Conservation (phyloP, 495 filamentous ascomycete species). For the Hypoxylon fragiforme region DNA sequence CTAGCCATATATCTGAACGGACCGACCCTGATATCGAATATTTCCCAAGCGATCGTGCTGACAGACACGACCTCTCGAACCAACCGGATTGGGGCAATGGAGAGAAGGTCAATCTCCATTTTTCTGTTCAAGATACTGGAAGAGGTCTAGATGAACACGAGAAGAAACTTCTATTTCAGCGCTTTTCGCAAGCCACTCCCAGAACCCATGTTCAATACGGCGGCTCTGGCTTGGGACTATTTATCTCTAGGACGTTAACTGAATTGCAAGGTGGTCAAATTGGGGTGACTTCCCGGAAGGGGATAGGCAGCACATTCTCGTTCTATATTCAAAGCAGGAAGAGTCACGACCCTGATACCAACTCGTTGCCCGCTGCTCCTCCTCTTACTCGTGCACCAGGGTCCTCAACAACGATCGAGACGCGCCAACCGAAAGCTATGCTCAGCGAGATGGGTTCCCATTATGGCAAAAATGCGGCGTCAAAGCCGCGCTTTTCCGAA, state of each 20-base stretch:
- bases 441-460: constrained; percentile 4
- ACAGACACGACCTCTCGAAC: constrained; percentile 55
- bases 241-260: constrained; percentile 76
- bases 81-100: constrained; percentile 69
- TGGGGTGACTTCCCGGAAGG: constrained; percentile 71
- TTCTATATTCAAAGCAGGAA: constrained; percentile 67
- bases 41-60: constrained; percentile 56
- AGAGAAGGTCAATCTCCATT: constrained; percentile 68
- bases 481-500: constrained; percentile 35
- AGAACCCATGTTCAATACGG: constrained; percentile 81
- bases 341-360: constrained; percentile 17
- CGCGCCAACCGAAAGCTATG: constrained; percentile 26
- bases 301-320: constrained; percentile 78
- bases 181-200: constrained; percentile 78
- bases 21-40: constrained; percentile 48
- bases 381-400: constrained; percentile 37
- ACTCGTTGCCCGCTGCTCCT: constrained; percentile 22
- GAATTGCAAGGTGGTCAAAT: constrained; percentile 86
- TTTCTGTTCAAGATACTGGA: constrained; percentile 78
- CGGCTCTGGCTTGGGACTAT: constrained; percentile 80
- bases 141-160: constrained; percentile 73
- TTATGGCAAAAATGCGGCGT: constrained; percentile 4
- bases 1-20: constrained; percentile 54
- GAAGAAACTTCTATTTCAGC: constrained; percentile 74
- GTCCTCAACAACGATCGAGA: constrained; percentile 31